phyloP scores from a whole-genome alignment of 73 alveolate species.

The Paramecium primaurelia region DNA sequence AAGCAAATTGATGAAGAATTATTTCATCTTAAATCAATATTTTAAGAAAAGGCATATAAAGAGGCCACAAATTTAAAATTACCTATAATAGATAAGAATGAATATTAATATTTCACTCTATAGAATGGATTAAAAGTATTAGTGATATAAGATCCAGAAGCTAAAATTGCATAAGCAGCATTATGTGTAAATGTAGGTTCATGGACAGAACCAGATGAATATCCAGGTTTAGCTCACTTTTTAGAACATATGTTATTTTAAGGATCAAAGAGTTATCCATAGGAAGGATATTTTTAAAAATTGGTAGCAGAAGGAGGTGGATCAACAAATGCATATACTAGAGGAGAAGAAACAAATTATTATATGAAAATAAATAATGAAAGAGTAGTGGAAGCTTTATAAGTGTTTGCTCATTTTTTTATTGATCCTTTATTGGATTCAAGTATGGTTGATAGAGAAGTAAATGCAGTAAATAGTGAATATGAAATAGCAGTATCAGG shows the following conservation, averaged over 20 bases:
- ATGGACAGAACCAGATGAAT: constrained; percentile 67
- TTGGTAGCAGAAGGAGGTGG: constrained; percentile 55
- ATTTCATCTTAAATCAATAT: background rate
- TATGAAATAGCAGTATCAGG: constrained; percentile 48
- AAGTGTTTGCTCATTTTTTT: constrained; percentile 53
- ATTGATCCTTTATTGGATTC: constrained; percentile 57
- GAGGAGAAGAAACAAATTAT: constrained; percentile 55
- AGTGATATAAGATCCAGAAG: constrained; percentile 65
- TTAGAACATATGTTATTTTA: constrained; percentile 68
- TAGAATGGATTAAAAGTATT: constrained; percentile 65
- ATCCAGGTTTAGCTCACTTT: constrained; percentile 73
- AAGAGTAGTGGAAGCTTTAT: constrained; percentile 33
- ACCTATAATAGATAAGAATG: constrained; percentile 7
- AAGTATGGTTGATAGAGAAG: constrained; percentile 52
- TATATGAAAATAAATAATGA: constrained; percentile 44
- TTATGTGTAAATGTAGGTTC: constrained; percentile 73
- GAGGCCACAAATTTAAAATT: background rate
- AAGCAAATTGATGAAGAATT: background rate
- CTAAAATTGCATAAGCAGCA: constrained; percentile 74
- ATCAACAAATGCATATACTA: constrained; percentile 48
- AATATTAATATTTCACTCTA: constrained; percentile 31
- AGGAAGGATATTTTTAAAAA: constrained; percentile 48
- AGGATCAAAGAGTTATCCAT: constrained; percentile 60
- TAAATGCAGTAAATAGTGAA: constrained; percentile 55
- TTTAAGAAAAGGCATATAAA: background rate